Evolutionary conservation across 768 basidiomycete genomes (phyloP), one percentile per base, ranked within the genome.

Genomic region (Lyophyllum decastes): DNA sequence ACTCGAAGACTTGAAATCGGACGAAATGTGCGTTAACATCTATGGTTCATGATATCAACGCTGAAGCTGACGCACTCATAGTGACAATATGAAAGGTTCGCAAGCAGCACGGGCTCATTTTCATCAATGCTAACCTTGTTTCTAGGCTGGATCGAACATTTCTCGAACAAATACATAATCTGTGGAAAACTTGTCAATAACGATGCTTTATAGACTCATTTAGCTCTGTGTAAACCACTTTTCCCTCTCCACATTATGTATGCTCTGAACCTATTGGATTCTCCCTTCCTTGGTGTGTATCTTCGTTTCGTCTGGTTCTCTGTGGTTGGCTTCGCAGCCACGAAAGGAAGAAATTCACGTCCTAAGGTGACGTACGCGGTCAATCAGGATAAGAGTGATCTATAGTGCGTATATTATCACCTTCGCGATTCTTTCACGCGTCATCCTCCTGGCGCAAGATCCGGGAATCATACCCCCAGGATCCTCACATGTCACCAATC

Each of bases 31-130:
- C 64, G 92, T 79, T 16, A 41, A 24, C 40, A 34, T 53, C 16
- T 24, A 27, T 10, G 52, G n/a, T 44, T 16, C n/a, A 17, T 19
- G 26, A 25, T 19, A 22, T 53, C 64, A 35, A 68, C 51, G 30
- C 25, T 43, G 17, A 41, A 21, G 34, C 33, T 54, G 24, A 44
- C 46, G 33, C 35, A 7, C 40, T 41, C 66, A 0, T 66, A 95
- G 95, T 50, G 93, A 95, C 58, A 96, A 96, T 69, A 96, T 97
- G 95, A 85, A 82, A 73, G 90, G 90, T 89, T 55, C n/a, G 76
- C 62, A 49, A 62, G 58, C 11, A 19, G 38, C 49, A 17, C 44
- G 48, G 24, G 14, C 30, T 41, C 11, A 41, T 5, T 3, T 38
- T 25, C 33, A 47, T 21, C 19, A 27, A 9, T 34, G 48, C 49